Evolutionary conservation across 495 filamentous ascomycete genomes (phyloP).

Genomic region (Penicillium subrubescens): DNA sequence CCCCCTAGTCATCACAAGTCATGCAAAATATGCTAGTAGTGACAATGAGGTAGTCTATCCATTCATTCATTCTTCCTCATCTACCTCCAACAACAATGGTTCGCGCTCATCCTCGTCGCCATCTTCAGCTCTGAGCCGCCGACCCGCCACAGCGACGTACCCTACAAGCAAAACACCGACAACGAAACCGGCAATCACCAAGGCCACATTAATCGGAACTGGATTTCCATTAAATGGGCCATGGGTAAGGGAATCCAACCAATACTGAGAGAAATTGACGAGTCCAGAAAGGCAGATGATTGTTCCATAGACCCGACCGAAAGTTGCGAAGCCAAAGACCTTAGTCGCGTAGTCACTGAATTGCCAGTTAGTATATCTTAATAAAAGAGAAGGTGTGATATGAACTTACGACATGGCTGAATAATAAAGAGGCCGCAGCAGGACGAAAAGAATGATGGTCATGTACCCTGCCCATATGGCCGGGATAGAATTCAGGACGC

Average conservation of each 20-base stretch:
- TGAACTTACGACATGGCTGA: conserved; percentile 54
- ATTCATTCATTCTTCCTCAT: conserved; percentile 2
- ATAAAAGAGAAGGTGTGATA: neutral
- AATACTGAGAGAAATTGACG: conserved; percentile 81
- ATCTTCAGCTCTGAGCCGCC: conserved; percentile 17
- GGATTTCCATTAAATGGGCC: conserved; percentile 70
- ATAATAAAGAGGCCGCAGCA: conserved; percentile 53
- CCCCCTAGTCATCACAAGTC: neutral
- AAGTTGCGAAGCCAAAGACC: conserved; percentile 92
- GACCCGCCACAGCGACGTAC: conserved; percentile 53
- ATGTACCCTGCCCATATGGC: conserved; percentile 71
- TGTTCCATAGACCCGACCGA: conserved; percentile 89
- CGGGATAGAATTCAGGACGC: conserved; percentile 75
- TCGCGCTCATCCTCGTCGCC: conserved; percentile 33
- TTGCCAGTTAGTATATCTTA: conserved; percentile 17
- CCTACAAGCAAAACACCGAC: conserved; percentile 61
- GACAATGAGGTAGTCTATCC: neutral
- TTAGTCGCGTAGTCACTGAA: conserved; percentile 83
- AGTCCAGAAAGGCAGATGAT: conserved; percentile 88
- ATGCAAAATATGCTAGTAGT: neutral
- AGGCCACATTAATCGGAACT: conserved; percentile 71
- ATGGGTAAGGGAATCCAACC: conserved; percentile 80
- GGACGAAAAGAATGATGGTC: conserved; percentile 74
- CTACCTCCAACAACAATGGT: conserved; percentile 35
- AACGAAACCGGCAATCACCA: conserved; percentile 62